These are phyloP conservation scores for Drechmeria coniospora DNA, from an alignment of 2,329 filamentous ascomycete species.

Conservation along the genomic window DNA sequence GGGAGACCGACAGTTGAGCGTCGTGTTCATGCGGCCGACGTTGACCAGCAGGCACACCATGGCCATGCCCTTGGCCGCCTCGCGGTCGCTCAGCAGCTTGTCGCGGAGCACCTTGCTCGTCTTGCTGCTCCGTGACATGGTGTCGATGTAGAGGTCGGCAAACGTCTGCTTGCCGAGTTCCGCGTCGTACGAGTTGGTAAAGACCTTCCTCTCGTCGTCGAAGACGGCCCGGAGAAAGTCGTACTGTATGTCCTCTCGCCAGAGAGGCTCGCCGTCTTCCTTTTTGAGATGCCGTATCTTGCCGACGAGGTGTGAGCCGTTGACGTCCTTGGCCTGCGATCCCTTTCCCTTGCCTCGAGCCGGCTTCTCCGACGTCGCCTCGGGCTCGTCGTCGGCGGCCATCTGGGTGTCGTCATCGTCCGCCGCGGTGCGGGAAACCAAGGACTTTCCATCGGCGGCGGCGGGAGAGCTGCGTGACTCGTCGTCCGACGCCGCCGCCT, in stretches of 20 bases:
- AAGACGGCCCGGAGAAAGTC: constrained; percentile 73
- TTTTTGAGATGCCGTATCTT: constrained; percentile 82
- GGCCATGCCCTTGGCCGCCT: constrained; percentile 92
- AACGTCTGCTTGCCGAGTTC: constrained; percentile 56
- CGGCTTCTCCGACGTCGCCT: constrained; percentile 24
- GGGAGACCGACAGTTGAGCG: constrained; percentile 65
- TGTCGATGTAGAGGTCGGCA: constrained; percentile 93
- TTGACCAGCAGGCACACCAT: constrained; percentile 98
- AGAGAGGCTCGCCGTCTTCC: constrained; percentile 74
- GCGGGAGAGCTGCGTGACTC: constrained; percentile 31
- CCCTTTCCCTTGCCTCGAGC: constrained; percentile 19
- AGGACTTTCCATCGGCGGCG: constrained; percentile 27
- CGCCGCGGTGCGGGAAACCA: constrained; percentile 26
- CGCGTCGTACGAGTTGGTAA: constrained; percentile 78
- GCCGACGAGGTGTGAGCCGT: constrained; percentile 28
- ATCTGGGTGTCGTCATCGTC: constrained; percentile 33
- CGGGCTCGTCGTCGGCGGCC: constrained; percentile 26
- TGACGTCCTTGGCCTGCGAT: constrained; percentile 18
- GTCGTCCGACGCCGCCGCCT: constrained; percentile 26
- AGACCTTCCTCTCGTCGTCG: constrained; percentile 57
- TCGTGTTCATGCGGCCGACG: constrained; percentile 97
- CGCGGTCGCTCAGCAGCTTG: constrained; percentile 82
- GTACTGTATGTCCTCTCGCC: constrained; percentile 78
- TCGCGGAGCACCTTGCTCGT: constrained; percentile 97
- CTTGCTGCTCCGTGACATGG: constrained; percentile 97